Evolutionary conservation across 441 rosid species (phyloP).

Genomic region (Erysimum cheiri): DNA sequence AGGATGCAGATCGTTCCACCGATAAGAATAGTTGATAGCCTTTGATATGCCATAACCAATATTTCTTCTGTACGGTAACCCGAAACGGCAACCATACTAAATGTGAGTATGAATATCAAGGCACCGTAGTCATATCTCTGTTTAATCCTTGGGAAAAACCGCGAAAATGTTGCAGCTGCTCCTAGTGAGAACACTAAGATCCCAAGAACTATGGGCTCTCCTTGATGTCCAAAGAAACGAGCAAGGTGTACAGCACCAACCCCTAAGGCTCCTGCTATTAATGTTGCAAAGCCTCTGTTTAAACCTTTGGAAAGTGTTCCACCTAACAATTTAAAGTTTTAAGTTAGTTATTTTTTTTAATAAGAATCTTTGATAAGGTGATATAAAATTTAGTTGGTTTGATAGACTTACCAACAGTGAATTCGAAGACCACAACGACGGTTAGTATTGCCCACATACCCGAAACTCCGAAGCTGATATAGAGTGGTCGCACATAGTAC

Average conservation of each 20-base stretch:
- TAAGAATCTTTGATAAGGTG: not conserved
- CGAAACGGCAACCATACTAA: slow-evolving; percentile 75
- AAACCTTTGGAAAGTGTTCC: slow-evolving; percentile 72
- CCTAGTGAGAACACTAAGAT: slow-evolving; percentile 76
- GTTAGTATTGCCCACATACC: slow-evolving; percentile 96
- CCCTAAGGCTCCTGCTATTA: slow-evolving; percentile 75
- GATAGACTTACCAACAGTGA: slow-evolving; percentile 75
- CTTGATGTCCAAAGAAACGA: slow-evolving; percentile 62
- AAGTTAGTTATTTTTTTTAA: not conserved
- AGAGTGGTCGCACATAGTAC: slow-evolving; percentile 75
- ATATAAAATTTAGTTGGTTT: not conserved
- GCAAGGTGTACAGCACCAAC: slow-evolving; percentile 78
- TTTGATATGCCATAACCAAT: slow-evolving; percentile 57
- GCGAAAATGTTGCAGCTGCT: slow-evolving; percentile 68
- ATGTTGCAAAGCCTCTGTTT: slow-evolving; percentile 83
- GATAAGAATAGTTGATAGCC: slow-evolving; percentile 68
- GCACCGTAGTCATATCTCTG: slow-evolving; percentile 89
- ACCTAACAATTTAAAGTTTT: slow-evolving; percentile 49
- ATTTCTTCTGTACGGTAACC: slow-evolving; percentile 70
- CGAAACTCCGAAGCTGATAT: slow-evolving; percentile 71
- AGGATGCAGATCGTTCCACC: slow-evolving; percentile 76
- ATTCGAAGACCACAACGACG: slow-evolving; percentile 79
- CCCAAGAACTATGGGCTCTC: slow-evolving; percentile 78
- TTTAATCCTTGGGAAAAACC: slow-evolving; percentile 77
- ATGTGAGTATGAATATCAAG: slow-evolving; percentile 78